These are phyloP conservation scores for Stachybotrys echinatus DNA, from an alignment of 2,329 filamentous ascomycete genomes.

Conservation along the genomic window DNA sequence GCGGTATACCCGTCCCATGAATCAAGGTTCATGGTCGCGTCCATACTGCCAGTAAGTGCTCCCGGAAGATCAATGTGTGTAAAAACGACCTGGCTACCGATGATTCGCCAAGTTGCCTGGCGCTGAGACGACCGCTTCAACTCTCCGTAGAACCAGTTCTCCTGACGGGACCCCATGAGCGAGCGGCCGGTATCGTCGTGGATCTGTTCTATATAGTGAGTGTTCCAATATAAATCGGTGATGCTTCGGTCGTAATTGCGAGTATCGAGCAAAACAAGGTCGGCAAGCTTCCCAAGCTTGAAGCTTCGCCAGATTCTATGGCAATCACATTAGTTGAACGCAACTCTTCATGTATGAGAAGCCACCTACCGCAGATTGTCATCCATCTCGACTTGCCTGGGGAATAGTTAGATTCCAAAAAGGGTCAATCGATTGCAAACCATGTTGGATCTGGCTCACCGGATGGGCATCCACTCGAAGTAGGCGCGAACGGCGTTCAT, in stretches of 20 bases:
- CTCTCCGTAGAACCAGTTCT: constrained; percentile 66
- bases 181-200: constrained; percentile 61
- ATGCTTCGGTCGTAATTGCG: constrained; percentile 64
- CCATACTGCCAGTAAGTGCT: constrained; percentile 19
- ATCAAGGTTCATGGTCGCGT: constrained; percentile 19
- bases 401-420: background rate
- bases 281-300: constrained; percentile 59
- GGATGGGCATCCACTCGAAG: constrained; percentile 52
- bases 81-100: constrained; percentile 69
- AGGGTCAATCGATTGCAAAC: background rate
- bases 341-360: background rate
- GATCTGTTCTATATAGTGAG: constrained; percentile 31
- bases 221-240: constrained; percentile 33
- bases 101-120: constrained; percentile 63
- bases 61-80: constrained; percentile 34
- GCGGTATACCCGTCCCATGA: constrained; percentile 54
- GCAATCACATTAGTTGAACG: background rate
- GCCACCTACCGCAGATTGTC: constrained; percentile 44
- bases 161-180: constrained; percentile 68
- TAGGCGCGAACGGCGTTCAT: constrained; percentile 68
- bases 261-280: constrained; percentile 67
- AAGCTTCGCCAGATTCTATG: constrained; percentile 61
- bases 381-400: constrained; percentile 57
- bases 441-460: background rate
- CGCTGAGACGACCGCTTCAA: constrained; percentile 55